A percentile compares a stretch with the other conserved stretches of the same genome.
These are phyloP conservation scores for Dictyostelium purpureum DNA, from an alignment of 78 protist species.

Conservation along the genomic window DNA sequence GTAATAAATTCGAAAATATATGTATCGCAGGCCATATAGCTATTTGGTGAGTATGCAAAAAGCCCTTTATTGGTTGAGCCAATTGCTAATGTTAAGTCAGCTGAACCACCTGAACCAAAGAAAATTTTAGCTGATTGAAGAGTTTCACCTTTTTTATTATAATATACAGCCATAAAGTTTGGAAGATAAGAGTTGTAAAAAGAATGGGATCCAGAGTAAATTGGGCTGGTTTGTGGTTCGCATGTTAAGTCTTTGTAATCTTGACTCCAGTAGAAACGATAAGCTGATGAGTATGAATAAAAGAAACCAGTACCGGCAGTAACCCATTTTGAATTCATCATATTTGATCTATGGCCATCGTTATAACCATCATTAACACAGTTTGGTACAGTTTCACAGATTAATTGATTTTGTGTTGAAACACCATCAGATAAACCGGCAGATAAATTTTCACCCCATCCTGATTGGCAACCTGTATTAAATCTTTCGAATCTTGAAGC, in stretches of 20 bases:
- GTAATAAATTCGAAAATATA: constrained; percentile 20
- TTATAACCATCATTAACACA: constrained; percentile 12
- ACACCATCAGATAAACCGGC: background rate
- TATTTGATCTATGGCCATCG: constrained; percentile 30
- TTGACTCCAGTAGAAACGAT: constrained; percentile 38
- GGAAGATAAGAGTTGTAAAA: background rate
- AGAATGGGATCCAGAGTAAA: constrained; percentile 14
- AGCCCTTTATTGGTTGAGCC: background rate
- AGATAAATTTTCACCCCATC: constrained; percentile 21
- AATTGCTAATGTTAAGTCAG: background rate
- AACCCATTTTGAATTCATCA: background rate
- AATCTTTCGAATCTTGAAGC: background rate
- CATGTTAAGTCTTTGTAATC: constrained; percentile 9
- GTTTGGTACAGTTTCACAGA: constrained; percentile 4
- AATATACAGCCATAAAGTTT: background rate
- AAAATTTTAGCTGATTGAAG: background rate
- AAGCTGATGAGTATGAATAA: background rate
- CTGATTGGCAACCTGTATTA: background rate
- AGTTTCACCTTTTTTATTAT: background rate
- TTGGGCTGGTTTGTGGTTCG: background rate
- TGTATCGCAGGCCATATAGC: background rate
- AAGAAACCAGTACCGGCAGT: constrained; percentile 18
- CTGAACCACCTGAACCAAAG: background rate
- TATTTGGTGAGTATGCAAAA: background rate
- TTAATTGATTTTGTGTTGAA: background rate